Evolutionary conservation across 2,329 filamentous ascomycete genomes (phyloP).

Genomic region (Sclerotinia subarctica): DNA sequence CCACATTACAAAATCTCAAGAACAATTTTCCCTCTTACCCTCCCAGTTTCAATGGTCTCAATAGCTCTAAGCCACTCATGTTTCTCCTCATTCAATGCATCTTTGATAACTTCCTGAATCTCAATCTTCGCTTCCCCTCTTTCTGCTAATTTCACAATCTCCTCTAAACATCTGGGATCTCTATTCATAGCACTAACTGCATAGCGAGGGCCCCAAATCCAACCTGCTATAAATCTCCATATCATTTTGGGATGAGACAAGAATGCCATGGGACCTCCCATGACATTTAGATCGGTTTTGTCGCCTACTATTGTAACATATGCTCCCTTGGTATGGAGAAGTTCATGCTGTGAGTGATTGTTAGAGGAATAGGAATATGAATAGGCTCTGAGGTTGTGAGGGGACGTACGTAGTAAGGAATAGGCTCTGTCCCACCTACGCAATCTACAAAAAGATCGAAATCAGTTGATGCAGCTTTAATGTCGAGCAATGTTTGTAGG

Average conservation of each 20-base stretch:
- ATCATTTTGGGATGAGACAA: constrained; percentile 32
- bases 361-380: constrained; percentile 6
- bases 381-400: background rate
- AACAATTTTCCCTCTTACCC: constrained; percentile 25
- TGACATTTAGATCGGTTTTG: constrained; percentile 29
- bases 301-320: constrained; percentile 38
- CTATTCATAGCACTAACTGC: constrained; percentile 27
- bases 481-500: constrained; percentile 23
- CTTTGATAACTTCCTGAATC: constrained; percentile 23
- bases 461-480: constrained; percentile 6
- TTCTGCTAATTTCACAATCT: constrained; percentile 20
- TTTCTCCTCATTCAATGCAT: constrained; percentile 19
- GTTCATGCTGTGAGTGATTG: constrained; percentile 23
- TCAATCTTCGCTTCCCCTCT: constrained; percentile 22
- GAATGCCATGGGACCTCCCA: constrained; percentile 35
- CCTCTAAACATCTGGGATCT: constrained; percentile 19
- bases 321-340: constrained; percentile 32
- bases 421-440: constrained; percentile 40
- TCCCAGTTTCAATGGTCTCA: constrained; percentile 21
- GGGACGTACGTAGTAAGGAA: constrained; percentile 29
- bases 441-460: constrained; percentile 35
- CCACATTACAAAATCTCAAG: constrained; percentile 17
- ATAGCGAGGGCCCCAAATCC: constrained; percentile 35
- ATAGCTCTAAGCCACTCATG: constrained; percentile 22
- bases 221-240: constrained; percentile 34